Percentiles rank a stretch among this genome's conserved stretches.
These are phyloP conservation scores for Neoboletus subvelutipes DNA, from an alignment of 768 basidiomycete species.

Conservation along the genomic window DNA sequence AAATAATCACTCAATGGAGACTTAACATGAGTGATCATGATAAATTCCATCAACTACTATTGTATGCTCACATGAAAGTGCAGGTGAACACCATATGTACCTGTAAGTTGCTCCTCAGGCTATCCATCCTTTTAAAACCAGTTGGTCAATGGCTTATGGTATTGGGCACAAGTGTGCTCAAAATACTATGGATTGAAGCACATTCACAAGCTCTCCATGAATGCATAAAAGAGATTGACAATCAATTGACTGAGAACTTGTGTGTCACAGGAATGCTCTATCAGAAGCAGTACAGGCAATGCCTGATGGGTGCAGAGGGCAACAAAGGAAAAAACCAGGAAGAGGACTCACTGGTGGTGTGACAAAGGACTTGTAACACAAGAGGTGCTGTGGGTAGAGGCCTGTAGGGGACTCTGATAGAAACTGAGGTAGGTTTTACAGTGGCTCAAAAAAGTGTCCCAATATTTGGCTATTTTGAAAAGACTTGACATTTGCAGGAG, in stretches of 20 bases:
- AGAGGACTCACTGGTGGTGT: too few relatives aligned
- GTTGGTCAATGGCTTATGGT: neutral
- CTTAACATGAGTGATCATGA: neutral
- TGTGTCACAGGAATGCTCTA: neutral
- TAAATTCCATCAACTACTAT: neutral
- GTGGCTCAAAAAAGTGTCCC: too few relatives aligned
- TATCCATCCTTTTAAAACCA: neutral
- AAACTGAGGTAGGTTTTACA: too few relatives aligned
- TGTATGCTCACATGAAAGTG: neutral
- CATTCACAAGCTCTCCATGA: neutral
- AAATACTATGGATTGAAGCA: neutral
- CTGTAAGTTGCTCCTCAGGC: neutral
- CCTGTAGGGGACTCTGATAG: too few relatives aligned
- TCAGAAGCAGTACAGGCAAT: too few relatives aligned
- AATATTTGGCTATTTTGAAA: too few relatives aligned
- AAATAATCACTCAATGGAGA: neutral
- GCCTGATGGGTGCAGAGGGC: too few relatives aligned
- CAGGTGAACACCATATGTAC: neutral
- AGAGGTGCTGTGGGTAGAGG: too few relatives aligned
- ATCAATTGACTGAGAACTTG: neutral
- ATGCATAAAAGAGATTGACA: neutral
- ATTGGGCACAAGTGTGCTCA: neutral
- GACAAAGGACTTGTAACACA: too few relatives aligned
- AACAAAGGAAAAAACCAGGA: too few relatives aligned
- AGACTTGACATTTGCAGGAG: too few relatives aligned